Conservation (phyloP, 2,329 filamentous ascomycete genomes). For the Diplodia intermedia region DNA sequence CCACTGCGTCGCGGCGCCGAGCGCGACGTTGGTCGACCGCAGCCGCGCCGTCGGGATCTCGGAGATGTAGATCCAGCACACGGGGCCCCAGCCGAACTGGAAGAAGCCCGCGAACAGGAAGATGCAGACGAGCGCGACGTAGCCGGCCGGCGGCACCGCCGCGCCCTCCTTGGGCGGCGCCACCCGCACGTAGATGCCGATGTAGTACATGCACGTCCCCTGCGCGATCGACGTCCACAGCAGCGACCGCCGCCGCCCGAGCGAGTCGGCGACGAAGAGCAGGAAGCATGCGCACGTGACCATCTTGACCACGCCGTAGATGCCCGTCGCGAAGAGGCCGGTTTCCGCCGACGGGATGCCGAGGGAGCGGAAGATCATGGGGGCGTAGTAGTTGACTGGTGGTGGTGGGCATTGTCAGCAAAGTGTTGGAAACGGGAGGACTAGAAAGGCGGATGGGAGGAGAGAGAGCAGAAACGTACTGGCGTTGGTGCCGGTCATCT, state of each 20-base stretch:
- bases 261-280: slow-evolving; percentile 70
- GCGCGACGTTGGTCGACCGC: slow-evolving; percentile 70
- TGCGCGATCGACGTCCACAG: slow-evolving; percentile 70
- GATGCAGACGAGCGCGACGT: slow-evolving; percentile 73
- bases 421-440: neutral
- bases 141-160: slow-evolving; percentile 69
- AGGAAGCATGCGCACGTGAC: slow-evolving; percentile 69
- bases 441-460: too few relatives aligned
- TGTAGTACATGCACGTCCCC: slow-evolving; percentile 70
- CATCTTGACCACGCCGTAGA: slow-evolving; percentile 77
- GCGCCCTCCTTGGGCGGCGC: slow-evolving; percentile 62
- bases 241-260: slow-evolving; percentile 68
- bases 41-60: slow-evolving; percentile 74
- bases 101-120: slow-evolving; percentile 76
- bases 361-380: slow-evolving; percentile 71
- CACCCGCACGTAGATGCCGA: slow-evolving; percentile 73
- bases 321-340: slow-evolving; percentile 73
- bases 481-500: slow-evolving; percentile 64
- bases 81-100: slow-evolving; percentile 68
- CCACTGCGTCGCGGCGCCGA: slow-evolving; percentile 74
- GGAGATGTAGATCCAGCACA: slow-evolving; percentile 74
- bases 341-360: slow-evolving; percentile 65
- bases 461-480: slow-evolving; percentile 10
- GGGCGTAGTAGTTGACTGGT: slow-evolving; percentile 68
- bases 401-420: slow-evolving; percentile 21